Evolutionary conservation across 768 basidiomycete species (phyloP).

Genomic region (Auricularia sp.): DNA sequence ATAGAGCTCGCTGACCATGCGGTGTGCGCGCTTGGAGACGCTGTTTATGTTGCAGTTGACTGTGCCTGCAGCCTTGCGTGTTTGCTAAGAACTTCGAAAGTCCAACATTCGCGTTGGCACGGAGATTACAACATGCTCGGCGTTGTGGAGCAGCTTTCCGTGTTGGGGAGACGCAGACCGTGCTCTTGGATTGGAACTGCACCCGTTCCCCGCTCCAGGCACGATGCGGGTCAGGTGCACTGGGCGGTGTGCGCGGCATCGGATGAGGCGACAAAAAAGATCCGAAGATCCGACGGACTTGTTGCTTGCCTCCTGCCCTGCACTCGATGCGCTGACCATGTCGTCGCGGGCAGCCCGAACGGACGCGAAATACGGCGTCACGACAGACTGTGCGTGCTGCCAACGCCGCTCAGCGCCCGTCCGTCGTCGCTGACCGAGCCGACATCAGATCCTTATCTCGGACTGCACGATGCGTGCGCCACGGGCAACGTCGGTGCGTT

Average conservation of each 20-base stretch:
- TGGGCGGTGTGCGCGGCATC: not conserved
- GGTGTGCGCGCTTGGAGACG: no score
- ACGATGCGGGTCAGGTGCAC: not conserved
- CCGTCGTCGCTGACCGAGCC: not conserved
- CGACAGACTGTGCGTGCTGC: not conserved
- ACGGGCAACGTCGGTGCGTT: slow-evolving; percentile 58
- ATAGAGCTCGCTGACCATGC: no score
- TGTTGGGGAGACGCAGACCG: no score
- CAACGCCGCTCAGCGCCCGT: not conserved
- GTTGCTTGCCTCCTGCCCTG: not conserved
- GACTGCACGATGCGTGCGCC: slow-evolving; percentile 34
- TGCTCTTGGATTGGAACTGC: no score
- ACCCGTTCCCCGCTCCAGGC: no score
- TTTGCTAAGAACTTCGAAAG: no score
- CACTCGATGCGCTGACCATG: not conserved
- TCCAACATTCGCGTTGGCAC: no score
- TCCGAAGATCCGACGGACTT: not conserved
- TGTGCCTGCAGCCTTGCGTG: no score
- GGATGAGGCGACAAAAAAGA: not conserved
- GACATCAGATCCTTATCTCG: slow-evolving; percentile 23
- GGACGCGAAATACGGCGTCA: not conserved
- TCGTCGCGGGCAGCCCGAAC: not conserved
- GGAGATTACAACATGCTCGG: no score
- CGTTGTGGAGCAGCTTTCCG: no score
- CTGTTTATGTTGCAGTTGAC: no score